A percentile compares a stretch with the other conserved stretches of the same genome.
Conservation (phyloP, 305 asterid genomes). For the Plantago coronopus region DNA sequence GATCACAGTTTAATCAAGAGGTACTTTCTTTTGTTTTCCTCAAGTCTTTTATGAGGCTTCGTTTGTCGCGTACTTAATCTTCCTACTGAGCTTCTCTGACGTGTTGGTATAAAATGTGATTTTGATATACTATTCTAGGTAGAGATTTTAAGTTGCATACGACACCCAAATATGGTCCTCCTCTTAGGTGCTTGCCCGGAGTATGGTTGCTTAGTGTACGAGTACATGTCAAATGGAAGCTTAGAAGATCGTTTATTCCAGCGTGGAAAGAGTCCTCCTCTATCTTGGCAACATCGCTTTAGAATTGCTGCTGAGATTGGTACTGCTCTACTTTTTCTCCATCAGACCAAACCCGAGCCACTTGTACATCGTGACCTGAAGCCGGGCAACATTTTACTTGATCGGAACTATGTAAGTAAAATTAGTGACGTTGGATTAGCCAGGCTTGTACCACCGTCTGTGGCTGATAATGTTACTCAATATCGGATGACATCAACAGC, state of each 20-base stretch:
- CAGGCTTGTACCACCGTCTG: constrained; percentile 66
- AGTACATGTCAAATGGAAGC: constrained; percentile 62
- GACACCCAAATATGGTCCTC: constrained; percentile 75
- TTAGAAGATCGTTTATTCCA: constrained; percentile 62
- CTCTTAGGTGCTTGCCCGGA: constrained; percentile 78
- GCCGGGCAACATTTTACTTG: constrained; percentile 64
- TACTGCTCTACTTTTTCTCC: constrained; percentile 63
- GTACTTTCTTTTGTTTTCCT: constrained; percentile 28
- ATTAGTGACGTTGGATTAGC: constrained; percentile 73
- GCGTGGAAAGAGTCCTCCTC: constrained; percentile 50
- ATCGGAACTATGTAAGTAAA: constrained; percentile 65
- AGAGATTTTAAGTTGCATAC: constrained; percentile 61
- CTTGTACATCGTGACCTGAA: constrained; percentile 67
- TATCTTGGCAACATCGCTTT: constrained; percentile 67
- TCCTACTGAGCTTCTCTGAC: not conserved
- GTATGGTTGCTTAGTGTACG: constrained; percentile 68
- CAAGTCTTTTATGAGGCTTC: too few relatives aligned
- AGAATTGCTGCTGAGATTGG: constrained; percentile 65
- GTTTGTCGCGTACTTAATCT: too few relatives aligned
- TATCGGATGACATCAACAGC: constrained; percentile 71
- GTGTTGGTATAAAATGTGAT: not conserved
- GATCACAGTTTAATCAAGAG: constrained; percentile 81
- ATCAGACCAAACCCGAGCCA: constrained; percentile 69
- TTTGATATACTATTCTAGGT: too few relatives aligned
- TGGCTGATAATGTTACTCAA: constrained; percentile 65